Conservation (phyloP, 257 asterid species). For the Thymus quinquecostatus region DNA sequence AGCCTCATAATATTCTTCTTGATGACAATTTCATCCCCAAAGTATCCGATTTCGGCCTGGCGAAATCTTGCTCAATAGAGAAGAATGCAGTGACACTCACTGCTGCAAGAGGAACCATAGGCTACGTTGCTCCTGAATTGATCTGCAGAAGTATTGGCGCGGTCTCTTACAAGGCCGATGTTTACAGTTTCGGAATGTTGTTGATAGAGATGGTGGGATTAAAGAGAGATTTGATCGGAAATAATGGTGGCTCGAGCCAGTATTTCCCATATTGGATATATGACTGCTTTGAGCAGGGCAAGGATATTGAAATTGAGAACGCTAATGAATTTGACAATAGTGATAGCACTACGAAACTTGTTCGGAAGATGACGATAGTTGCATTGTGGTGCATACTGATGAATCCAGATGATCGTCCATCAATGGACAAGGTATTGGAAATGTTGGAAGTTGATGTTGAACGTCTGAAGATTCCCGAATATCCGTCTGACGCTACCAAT, state of each 20-base stretch:
- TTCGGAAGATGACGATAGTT: slow-evolving; percentile 33
- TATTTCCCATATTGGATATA: slow-evolving; percentile 30
- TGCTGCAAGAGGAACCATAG: slow-evolving; percentile 43
- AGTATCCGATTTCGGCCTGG: slow-evolving; percentile 39
- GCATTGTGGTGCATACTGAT: slow-evolving; percentile 27
- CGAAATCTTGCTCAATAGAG: slow-evolving; percentile 20
- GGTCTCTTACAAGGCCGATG: slow-evolving; percentile 40
- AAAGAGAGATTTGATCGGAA: slow-evolving; percentile 12
- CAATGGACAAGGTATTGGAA: slow-evolving; percentile 11
- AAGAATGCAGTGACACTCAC: slow-evolving; percentile 25
- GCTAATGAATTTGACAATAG: neutral
- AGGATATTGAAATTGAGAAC: slow-evolving; percentile 23
- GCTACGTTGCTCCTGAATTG: slow-evolving; percentile 41
- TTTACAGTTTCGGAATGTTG: slow-evolving; percentile 45
- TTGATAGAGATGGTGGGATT: slow-evolving; percentile 24
- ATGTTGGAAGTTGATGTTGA: slow-evolving; percentile 11
- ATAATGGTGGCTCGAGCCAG: neutral
- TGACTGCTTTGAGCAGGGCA: slow-evolving; percentile 17
- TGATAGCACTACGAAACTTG: neutral
- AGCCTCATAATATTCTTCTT: slow-evolving; percentile 19
- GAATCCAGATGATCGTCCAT: slow-evolving; percentile 14
- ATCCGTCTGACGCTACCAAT: neutral
- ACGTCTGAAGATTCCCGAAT: neutral
- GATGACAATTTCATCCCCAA: slow-evolving; percentile 34
- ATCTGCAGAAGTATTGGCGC: slow-evolving; percentile 33